Evolutionary conservation across 148 eudicot genomes (phyloP).

Genomic region (Selenicereus undatus): DNA sequence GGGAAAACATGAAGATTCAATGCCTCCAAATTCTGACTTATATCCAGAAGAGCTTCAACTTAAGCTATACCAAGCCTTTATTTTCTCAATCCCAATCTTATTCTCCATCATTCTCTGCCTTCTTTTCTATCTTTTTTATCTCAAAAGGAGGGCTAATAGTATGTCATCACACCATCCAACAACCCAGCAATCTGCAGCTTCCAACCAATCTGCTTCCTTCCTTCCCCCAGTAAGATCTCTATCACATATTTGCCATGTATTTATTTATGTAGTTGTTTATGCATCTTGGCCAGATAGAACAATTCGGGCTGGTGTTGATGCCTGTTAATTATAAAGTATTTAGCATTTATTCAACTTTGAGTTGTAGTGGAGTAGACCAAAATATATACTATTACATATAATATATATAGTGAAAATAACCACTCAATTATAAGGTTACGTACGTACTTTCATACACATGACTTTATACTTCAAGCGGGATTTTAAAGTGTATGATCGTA

Average conservation of each 20-base stretch:
- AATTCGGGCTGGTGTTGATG: neutral
- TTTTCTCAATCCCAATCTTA: conserved; percentile 81
- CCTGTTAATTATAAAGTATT: too few species aligned
- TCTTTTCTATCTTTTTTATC: conserved; percentile 79
- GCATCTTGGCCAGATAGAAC: neutral
- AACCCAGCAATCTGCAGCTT: conserved; percentile 20
- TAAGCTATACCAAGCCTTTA: conserved; percentile 71
- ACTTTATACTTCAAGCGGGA: too few species aligned
- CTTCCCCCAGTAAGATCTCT: conserved; percentile 30
- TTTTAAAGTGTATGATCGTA: too few species aligned
- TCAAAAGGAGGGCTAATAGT: conserved; percentile 54
- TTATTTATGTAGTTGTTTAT: neutral
- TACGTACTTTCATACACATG: too few species aligned
- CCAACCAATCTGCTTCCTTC: conserved; percentile 23
- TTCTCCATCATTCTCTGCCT: conserved; percentile 76
- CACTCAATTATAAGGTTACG: too few species aligned
- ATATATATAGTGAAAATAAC: too few species aligned
- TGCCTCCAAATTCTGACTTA: conserved; percentile 38
- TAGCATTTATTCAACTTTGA: too few species aligned
- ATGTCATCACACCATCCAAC: conserved; percentile 26
- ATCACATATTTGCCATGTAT: neutral
- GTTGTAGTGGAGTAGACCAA: too few species aligned
- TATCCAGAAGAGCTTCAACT: conserved; percentile 69
- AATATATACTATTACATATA: too few species aligned
- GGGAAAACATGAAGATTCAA: conserved; percentile 31